phyloP scores from a whole-genome alignment of 1,284 basidiomycete species.

The Rhizoctonia solani region DNA sequence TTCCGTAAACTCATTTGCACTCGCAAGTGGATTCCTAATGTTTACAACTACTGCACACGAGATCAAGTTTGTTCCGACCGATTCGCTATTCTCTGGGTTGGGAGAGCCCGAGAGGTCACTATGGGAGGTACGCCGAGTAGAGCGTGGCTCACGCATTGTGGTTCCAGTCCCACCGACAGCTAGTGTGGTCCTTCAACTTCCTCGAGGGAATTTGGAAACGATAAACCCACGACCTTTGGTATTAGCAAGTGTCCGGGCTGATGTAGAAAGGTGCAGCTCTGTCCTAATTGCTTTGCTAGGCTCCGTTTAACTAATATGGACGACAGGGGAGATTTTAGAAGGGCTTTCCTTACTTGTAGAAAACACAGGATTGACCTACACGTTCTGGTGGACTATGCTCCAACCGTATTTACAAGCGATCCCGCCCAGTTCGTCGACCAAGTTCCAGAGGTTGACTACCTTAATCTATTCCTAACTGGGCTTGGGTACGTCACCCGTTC shows the following conservation, averaged over 20 bases:
- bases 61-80: conserved; percentile 72
- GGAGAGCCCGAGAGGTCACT: conserved; percentile 39
- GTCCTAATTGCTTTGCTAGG: neutral
- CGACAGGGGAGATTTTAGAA: conserved; percentile 67
- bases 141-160: conserved; percentile 86
- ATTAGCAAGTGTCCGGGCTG: conserved; percentile 75
- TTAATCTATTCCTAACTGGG: conserved; percentile 90
- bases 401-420: conserved; percentile 65
- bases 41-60: conserved; percentile 88
- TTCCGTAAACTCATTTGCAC: conserved; percentile 75
- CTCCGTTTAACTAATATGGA: neutral
- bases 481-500: conserved; percentile 67
- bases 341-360: conserved; percentile 85
- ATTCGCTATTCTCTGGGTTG: conserved; percentile 41
- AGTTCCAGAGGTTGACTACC: conserved; percentile 85
- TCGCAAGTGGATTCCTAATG: conserved; percentile 82
- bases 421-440: conserved; percentile 79
- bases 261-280: conserved; percentile 66
- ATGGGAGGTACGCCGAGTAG: conserved; percentile 79
- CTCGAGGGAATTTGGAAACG: conserved; percentile 94
- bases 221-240: conserved; percentile 92
- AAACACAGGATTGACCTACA: conserved; percentile 94
- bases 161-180: conserved; percentile 83
- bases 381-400: conserved; percentile 81
- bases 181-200: conserved; percentile 95